A percentile compares a stretch with the other conserved stretches of the same genome.
Evolutionary conservation across 2,329 filamentous ascomycete genomes (phyloP).

Genomic region (Hypoxylon rubiginosum): DNA sequence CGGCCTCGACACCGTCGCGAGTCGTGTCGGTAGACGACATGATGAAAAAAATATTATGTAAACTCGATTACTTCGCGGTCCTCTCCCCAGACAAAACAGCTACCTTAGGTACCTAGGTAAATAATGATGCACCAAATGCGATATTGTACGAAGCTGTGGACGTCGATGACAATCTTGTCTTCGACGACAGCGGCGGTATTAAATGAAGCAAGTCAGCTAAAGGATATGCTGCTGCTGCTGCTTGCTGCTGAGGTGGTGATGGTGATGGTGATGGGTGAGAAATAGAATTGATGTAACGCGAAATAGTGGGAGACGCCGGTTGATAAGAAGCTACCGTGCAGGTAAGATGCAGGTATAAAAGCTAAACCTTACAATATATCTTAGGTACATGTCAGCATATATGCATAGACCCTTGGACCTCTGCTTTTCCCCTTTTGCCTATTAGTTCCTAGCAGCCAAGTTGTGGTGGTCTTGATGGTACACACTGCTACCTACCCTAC

Average conservation of each 20-base stretch:
- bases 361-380: too few relatives aligned
- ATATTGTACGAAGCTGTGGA: slow-evolving; percentile 4
- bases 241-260: too few relatives aligned
- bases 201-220: slow-evolving; percentile 3
- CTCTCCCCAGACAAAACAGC: slow-evolving; percentile 1
- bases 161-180: not conserved
- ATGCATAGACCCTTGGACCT: too few relatives aligned
- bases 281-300: slow-evolving; percentile 16
- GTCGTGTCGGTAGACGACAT: slow-evolving; percentile 39
- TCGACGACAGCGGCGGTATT: too few relatives aligned
- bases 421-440: too few relatives aligned
- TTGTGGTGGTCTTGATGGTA: too few relatives aligned
- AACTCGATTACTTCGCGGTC: slow-evolving; percentile 12
- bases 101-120: too few relatives aligned
- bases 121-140: slow-evolving; percentile 7
- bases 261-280: not conserved
- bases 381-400: too few relatives aligned
- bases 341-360: too few relatives aligned
- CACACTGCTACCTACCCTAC: slow-evolving; percentile 23
- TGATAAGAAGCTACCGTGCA: slow-evolving; percentile 7
- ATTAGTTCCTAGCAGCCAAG: too few relatives aligned
- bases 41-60: slow-evolving; percentile 35
- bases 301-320: slow-evolving; percentile 14
- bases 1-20: slow-evolving; percentile 34
- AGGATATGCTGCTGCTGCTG: not conserved